Evolutionary conservation across 2,329 filamentous ascomycete genomes (phyloP).

Genomic region (Corinectria fuckeliana): DNA sequence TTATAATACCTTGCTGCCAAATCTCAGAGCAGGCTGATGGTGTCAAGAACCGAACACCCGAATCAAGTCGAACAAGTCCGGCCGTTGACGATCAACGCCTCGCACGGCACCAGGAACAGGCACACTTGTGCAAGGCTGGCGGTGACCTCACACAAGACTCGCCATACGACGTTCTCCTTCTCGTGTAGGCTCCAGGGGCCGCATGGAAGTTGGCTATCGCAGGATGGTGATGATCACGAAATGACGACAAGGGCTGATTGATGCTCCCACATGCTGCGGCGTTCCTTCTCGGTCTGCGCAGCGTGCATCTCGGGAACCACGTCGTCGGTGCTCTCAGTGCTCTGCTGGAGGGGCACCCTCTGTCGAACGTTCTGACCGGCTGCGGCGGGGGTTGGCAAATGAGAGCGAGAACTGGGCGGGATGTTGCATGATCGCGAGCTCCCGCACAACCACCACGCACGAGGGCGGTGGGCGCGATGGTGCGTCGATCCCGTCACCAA

Average conservation of each 20-base stretch:
- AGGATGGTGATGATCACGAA: not conserved
- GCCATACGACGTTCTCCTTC: slow-evolving; percentile 1
- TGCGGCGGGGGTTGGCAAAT: slow-evolving; percentile 16
- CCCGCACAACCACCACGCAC: not conserved
- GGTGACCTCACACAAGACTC: slow-evolving; percentile 8
- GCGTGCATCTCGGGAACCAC: slow-evolving; percentile 3
- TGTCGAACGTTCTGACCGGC: slow-evolving; percentile 13
- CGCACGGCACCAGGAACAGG: not conserved
- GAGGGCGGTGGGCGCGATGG: not conserved
- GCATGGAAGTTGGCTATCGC: slow-evolving; percentile 15
- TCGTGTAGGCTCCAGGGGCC: slow-evolving; percentile 13
- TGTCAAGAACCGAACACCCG: not conserved
- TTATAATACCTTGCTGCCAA: not conserved
- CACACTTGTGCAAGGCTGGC: slow-evolving; percentile 20
- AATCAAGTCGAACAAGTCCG: not conserved
- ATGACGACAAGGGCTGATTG: not conserved
- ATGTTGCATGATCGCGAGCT: slow-evolving; percentile 12
- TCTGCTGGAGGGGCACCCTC: not conserved
- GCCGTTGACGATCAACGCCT: not conserved
- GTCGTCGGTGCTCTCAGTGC: slow-evolving; percentile 4
- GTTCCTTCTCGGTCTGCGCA: slow-evolving; percentile 15
- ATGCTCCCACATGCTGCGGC: slow-evolving; percentile 4
- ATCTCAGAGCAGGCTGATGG: not conserved
- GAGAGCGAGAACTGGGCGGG: slow-evolving; percentile 3
- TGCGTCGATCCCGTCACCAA: not conserved